Evolutionary conservation across 805 yeast genomes (phyloP).

Genomic region (Naumovozyma dairenensis): DNA sequence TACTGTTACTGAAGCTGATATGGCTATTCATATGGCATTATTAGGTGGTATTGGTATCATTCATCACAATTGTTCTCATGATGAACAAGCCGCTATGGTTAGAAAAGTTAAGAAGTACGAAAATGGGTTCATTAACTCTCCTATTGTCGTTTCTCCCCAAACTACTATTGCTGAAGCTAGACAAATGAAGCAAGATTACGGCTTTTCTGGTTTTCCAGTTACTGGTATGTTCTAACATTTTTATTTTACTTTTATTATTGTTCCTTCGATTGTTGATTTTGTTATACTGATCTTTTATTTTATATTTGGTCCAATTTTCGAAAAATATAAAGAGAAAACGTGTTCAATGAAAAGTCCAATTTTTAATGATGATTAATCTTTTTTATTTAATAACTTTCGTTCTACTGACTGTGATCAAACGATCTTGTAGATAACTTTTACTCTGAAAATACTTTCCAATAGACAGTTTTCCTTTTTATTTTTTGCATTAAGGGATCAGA

Average conservation of each 20-base stretch:
- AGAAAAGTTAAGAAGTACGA: constrained; percentile 92
- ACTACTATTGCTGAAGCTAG: constrained; percentile 75
- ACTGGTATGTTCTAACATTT: constrained; percentile 71
- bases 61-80: constrained; percentile 94
- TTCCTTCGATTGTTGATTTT: not conserved
- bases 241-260: constrained; percentile 5
- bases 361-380: constrained; percentile 44
- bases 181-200: constrained; percentile 57
- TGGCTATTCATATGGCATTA: constrained; percentile 98
- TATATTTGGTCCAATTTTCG: no score
- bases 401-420: constrained; percentile 96
- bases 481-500: no score
- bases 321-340: no score
- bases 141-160: constrained; percentile 71
- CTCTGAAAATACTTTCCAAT: constrained; percentile 29
- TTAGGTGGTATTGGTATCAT: constrained; percentile 98
- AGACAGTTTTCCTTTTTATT: not conserved
- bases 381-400: constrained; percentile 84
- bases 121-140: constrained; percentile 94
- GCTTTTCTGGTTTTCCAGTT: constrained; percentile 97
- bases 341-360: no score
- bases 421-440: constrained; percentile 79
- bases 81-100: constrained; percentile 98
- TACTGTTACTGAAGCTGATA: constrained; percentile 92
- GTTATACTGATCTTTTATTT: not conserved